Percentiles rank a stretch among this genome's conserved stretches.
These are phyloP conservation scores for Elymus sibiricus DNA, from an alignment of 176 grass and related monocot genomes.

Conservation along the genomic window DNA sequence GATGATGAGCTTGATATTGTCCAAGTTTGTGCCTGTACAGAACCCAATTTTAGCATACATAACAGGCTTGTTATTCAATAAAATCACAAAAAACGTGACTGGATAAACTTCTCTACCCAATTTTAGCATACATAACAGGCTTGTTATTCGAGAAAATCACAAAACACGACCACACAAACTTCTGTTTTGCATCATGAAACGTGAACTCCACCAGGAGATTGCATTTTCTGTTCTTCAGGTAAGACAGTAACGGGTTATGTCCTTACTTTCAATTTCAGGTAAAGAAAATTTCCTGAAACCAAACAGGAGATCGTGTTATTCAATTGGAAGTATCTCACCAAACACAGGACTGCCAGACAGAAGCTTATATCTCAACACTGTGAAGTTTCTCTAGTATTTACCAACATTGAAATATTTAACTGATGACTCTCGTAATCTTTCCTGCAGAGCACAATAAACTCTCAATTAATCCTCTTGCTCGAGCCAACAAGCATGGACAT, in stretches of 20 bases:
- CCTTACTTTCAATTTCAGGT: background rate
- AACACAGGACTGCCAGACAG: background rate
- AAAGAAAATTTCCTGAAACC: background rate
- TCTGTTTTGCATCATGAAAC: background rate
- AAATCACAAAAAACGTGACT: too few species aligned
- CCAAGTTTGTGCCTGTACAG: conserved; percentile 41
- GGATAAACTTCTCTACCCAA: too few species aligned
- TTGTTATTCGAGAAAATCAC: conserved; percentile 16
- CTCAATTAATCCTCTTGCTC: too few species aligned
- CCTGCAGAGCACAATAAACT: too few species aligned
- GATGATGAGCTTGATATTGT: conserved; percentile 38
- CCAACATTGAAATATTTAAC: too few species aligned
- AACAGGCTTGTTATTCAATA: too few species aligned
- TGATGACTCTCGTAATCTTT: too few species aligned
- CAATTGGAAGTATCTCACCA: background rate
- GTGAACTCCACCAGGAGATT: background rate
- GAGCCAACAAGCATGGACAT: too few species aligned
- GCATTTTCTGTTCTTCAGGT: background rate
- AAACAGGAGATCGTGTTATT: background rate
- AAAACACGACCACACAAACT: background rate
- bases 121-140: too few species aligned
- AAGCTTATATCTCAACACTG: conserved; percentile 45
- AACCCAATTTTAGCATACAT: too few species aligned
- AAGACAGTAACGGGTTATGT: background rate
- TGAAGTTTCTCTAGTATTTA: conserved; percentile 32